Evolutionary conservation across 768 basidiomycete species (phyloP).

Genomic region (Lentinula boryana): DNA sequence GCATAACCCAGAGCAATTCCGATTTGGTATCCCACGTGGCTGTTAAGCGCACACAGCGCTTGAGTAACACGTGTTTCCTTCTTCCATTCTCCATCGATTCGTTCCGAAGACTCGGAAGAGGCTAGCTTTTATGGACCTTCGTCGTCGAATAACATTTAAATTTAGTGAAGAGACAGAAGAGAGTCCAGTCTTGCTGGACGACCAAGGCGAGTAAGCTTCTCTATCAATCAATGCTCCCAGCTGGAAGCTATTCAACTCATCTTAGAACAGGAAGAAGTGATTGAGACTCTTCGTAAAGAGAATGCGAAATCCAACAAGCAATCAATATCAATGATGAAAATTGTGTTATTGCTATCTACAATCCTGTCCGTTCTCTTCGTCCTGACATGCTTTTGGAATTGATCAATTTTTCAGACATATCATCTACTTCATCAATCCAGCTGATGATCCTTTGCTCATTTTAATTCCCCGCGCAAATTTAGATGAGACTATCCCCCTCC

Average conservation of each 20-base stretch:
- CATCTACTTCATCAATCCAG: slow-evolving; percentile 34
- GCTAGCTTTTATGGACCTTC: slow-evolving; percentile 26
- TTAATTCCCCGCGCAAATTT: slow-evolving; percentile 28
- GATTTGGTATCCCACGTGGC: background rate
- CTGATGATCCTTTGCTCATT: slow-evolving; percentile 35
- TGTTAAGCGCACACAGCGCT: background rate
- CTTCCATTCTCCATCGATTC: too few species aligned
- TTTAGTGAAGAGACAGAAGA: slow-evolving; percentile 23
- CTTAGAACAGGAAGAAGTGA: slow-evolving; percentile 57
- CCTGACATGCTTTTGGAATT: background rate
- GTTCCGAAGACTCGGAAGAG: too few species aligned
- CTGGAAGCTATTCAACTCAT: background rate
- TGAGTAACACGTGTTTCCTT: too few species aligned
- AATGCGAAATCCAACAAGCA: slow-evolving; percentile 36
- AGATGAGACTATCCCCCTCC: slow-evolving; percentile 31
- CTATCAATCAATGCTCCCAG: background rate
- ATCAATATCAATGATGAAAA: slow-evolving; percentile 32
- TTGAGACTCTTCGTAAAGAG: slow-evolving; percentile 40
- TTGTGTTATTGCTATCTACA: slow-evolving; percentile 37
- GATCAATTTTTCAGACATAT: slow-evolving; percentile 34
- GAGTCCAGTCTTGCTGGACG: slow-evolving; percentile 35
- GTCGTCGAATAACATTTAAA: slow-evolving; percentile 42
- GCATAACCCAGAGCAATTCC: background rate
- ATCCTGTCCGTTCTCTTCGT: slow-evolving; percentile 32
- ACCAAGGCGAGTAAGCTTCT: slow-evolving; percentile 33